Percentiles rank a stretch among this genome's conserved stretches.
Conservation (phyloP, 352 stramenopile species). For the Elongisporangium prolatum region DNA sequence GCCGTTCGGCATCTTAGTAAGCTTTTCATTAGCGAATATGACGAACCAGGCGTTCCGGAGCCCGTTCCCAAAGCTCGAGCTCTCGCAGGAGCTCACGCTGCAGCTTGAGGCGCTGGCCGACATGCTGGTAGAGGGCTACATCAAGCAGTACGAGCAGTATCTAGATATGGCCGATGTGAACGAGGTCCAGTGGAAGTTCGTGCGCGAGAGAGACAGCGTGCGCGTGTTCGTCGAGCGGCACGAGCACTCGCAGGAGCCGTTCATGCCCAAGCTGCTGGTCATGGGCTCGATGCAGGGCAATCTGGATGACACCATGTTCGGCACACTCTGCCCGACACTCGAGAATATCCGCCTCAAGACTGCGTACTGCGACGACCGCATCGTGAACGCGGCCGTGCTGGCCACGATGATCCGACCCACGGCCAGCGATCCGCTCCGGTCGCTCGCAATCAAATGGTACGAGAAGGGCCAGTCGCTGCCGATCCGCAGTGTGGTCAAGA, state of each 20-base stretch:
- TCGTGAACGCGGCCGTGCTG: conserved; percentile 22
- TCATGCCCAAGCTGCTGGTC: conserved; percentile 25
- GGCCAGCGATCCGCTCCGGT: conserved; percentile 21
- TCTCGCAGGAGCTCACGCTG: conserved; percentile 14
- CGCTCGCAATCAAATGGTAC: conserved; percentile 32
- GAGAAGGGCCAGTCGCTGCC: conserved; percentile 21
- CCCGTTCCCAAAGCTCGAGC: conserved; percentile 22
- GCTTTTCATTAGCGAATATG: background rate
- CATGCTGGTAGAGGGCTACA: conserved; percentile 21
- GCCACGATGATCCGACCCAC: conserved; percentile 22
- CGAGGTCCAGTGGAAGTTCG: conserved; percentile 19
- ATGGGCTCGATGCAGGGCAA: conserved; percentile 26
- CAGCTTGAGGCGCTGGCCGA: conserved; percentile 24
- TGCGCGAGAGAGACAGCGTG: conserved; percentile 21
- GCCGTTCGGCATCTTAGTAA: background rate
- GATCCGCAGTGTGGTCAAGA: conserved; percentile 25
- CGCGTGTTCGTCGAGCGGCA: conserved; percentile 25
- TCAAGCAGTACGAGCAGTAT: conserved; percentile 24
- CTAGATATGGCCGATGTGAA: conserved; percentile 17
- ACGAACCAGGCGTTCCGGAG: background rate
- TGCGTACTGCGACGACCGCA: conserved; percentile 23
- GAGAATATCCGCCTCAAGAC: conserved; percentile 33
- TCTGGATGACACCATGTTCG: conserved; percentile 37
- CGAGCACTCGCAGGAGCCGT: conserved; percentile 4
- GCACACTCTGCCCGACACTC: conserved; percentile 20